Conservation (phyloP, 2,329 filamentous ascomycete species). For the Herpotrichia juniperi region DNA sequence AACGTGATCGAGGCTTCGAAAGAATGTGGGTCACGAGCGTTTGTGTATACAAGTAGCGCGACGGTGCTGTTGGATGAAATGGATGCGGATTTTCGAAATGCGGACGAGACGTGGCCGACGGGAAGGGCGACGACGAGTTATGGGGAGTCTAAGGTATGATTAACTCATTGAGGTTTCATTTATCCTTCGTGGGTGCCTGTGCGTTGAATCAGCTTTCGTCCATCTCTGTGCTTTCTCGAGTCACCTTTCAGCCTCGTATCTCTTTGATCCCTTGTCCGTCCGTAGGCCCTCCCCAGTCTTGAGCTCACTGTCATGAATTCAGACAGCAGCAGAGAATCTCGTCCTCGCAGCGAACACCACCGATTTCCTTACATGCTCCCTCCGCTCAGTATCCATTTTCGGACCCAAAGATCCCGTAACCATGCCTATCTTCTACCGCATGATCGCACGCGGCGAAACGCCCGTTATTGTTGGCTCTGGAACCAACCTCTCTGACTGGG, state of each 20-base stretch:
- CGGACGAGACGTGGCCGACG: slow-evolving; percentile 81
- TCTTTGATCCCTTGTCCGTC: too few species aligned
- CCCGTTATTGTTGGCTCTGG: slow-evolving; percentile 81
- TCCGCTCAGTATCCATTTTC: slow-evolving; percentile 89
- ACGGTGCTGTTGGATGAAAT: slow-evolving; percentile 84
- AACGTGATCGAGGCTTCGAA: slow-evolving; percentile 77
- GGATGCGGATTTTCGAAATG: slow-evolving; percentile 76
- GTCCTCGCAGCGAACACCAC: slow-evolving; percentile 76
- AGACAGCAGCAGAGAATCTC: slow-evolving; percentile 80
- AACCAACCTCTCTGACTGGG: slow-evolving; percentile 73
- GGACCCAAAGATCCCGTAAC: slow-evolving; percentile 85
- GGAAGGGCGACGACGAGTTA: slow-evolving; percentile 79
- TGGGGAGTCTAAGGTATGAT: slow-evolving; percentile 80
- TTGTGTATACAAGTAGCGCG: slow-evolving; percentile 91
- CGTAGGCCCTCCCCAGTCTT: too few species aligned
- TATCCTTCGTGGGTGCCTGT: not conserved
- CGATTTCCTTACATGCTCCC: slow-evolving; percentile 74
- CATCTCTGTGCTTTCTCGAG: too few species aligned
- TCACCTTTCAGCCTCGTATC: too few species aligned
- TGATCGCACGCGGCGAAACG: slow-evolving; percentile 71
- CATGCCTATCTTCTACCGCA: slow-evolving; percentile 74
- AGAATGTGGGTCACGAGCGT: slow-evolving; percentile 72
- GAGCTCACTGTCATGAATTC: too few species aligned
- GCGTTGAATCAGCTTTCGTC: too few species aligned
- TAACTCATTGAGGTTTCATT: not conserved